Evolutionary conservation across 495 filamentous ascomycete genomes (phyloP).

Genomic region (Aspergillus indologenus): DNA sequence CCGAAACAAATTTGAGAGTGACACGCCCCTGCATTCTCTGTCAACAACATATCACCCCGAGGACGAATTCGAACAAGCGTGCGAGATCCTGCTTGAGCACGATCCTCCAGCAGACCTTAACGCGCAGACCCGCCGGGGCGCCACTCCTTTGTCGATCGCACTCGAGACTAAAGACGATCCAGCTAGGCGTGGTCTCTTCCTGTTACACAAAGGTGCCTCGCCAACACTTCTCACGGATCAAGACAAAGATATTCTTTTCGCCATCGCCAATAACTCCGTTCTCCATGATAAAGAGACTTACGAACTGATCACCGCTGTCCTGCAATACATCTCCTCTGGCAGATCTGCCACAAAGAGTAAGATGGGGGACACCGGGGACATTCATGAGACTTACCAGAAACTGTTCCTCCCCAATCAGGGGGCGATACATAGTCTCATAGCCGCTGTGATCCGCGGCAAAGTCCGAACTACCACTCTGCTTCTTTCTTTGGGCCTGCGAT

Average conservation of each 20-base stretch:
- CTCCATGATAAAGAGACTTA: neutral
- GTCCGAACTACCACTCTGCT: neutral
- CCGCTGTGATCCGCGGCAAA: neutral
- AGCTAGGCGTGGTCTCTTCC: neutral
- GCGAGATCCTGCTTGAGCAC: conserved; percentile 4
- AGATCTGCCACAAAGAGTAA: neutral
- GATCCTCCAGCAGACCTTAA: neutral
- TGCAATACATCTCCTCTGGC: neutral
- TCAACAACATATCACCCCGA: conserved; percentile 18
- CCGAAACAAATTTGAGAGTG: conserved; percentile 12
- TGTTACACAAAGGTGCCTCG: neutral
- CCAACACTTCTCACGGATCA: neutral
- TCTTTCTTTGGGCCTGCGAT: neutral
- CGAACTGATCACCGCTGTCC: neutral
- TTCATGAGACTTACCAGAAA: neutral
- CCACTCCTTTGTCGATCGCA: neutral
- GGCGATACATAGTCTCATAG: neutral
- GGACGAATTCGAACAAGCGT: conserved; percentile 18
- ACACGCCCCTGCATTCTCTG: conserved; percentile 18
- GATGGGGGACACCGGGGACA: neutral
- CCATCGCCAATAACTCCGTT: neutral
- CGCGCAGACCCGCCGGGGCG: neutral
- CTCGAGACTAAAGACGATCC: neutral
- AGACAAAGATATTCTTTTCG: neutral
- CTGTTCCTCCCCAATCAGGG: neutral